These are phyloP conservation scores for Mytilinidion resinicola DNA, from an alignment of 495 filamentous ascomycete genomes.

Conservation along the genomic window DNA sequence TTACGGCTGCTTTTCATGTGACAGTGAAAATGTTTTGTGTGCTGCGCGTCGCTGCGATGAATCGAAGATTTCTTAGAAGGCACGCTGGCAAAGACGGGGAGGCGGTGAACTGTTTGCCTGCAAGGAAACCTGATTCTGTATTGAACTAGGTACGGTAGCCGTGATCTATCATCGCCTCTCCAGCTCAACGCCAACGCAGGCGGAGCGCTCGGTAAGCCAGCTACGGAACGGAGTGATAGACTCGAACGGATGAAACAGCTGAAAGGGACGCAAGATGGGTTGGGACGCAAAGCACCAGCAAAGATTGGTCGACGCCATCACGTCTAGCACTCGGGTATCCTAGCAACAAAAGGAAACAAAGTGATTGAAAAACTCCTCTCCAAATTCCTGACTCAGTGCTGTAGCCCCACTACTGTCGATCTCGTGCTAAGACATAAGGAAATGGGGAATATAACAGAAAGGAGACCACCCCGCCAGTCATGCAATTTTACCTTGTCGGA, in stretches of 20 bases:
- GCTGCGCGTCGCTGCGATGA: no score
- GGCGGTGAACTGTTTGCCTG: no score
- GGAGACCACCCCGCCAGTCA: neutral
- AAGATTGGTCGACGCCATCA: conserved; percentile 11
- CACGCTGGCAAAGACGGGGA: no score
- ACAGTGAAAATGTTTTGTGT: no score
- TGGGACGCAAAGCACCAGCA: neutral
- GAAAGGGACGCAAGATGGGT: no score
- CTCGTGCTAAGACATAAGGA: neutral
- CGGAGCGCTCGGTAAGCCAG: conserved; percentile 2
- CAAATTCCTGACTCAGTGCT: neutral
- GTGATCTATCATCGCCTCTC: neutral
- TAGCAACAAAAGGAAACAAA: conserved; percentile 6
- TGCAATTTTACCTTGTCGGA: neutral
- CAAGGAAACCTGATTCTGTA: neutral
- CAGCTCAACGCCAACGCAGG: conserved; percentile 1
- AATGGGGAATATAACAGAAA: neutral
- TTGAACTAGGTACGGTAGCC: neutral
- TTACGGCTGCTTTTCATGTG: no score
- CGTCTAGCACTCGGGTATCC: conserved; percentile 24
- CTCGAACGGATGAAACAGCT: no score
- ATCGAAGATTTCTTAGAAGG: no score
- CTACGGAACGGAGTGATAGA: neutral
- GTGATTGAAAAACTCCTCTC: neutral
- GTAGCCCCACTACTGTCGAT: neutral